Percentiles rank a stretch among this genome's conserved stretches.
Evolutionary conservation across 345 rosid genomes (phyloP).

Genomic region (Boechera stricta): DNA sequence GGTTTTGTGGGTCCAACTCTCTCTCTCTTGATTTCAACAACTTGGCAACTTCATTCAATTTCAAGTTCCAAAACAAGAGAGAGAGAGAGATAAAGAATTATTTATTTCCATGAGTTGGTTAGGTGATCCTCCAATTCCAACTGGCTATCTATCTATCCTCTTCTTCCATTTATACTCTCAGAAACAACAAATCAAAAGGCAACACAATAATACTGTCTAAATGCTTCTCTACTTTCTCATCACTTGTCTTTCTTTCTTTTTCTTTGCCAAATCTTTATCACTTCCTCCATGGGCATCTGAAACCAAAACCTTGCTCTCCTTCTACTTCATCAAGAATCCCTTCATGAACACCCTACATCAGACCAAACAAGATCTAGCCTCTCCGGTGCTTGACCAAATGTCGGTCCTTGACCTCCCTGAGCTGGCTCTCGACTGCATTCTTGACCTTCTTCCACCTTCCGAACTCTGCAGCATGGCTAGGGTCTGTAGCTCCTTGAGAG

Average conservation of each 20-base stretch:
- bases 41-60: slow-evolving; percentile 29
- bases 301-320: slow-evolving; percentile 60
- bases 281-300: slow-evolving; percentile 76
- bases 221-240: slow-evolving; percentile 85
- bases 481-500: slow-evolving; percentile 74
- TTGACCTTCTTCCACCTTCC: slow-evolving; percentile 81
- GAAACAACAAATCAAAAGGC: slow-evolving; percentile 37
- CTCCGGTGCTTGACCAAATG: slow-evolving; percentile 44
- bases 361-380: slow-evolving; percentile 46
- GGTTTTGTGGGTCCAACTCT: slow-evolving; percentile 32
- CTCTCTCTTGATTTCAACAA: slow-evolving; percentile 38
- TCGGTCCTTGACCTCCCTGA: slow-evolving; percentile 89
- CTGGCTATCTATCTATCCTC: slow-evolving; percentile 37
- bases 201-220: slow-evolving; percentile 38
- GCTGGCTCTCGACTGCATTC: slow-evolving; percentile 73
- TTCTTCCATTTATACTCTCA: slow-evolving; percentile 41
- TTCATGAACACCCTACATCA: slow-evolving; percentile 33
- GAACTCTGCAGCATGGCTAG: slow-evolving; percentile 79
- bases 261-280: slow-evolving; percentile 66
- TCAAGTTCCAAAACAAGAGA: slow-evolving; percentile 29
- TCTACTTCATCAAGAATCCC: slow-evolving; percentile 60
- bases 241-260: slow-evolving; percentile 74
- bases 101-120: slow-evolving; percentile 42
- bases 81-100: neutral
- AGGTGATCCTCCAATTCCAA: slow-evolving; percentile 36